Evolutionary conservation across 2,329 filamentous ascomycete genomes (phyloP).

Genomic region (Fusarium beomiforme): DNA sequence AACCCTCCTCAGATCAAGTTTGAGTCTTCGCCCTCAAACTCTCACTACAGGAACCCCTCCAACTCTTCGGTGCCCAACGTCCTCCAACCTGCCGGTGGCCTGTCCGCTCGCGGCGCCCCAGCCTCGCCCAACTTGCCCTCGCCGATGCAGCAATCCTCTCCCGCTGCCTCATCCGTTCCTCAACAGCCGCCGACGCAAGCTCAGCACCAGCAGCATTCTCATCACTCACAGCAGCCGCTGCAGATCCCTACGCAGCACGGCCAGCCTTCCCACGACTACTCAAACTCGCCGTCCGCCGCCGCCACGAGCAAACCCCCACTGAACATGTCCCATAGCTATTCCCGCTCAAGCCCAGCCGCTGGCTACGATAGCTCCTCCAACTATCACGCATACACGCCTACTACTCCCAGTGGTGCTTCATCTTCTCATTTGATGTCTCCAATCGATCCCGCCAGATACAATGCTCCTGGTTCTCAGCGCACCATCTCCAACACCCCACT

Average conservation of each 20-base stretch:
- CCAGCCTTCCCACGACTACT: constrained; percentile 62
- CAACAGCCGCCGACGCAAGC: constrained; percentile 50
- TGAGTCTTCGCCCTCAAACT: constrained; percentile 54
- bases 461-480: constrained; percentile 66
- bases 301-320: constrained; percentile 74
- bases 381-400: constrained; percentile 68
- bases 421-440: constrained; percentile 73
- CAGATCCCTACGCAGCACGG: constrained; percentile 60
- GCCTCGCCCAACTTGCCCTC: constrained; percentile 55
- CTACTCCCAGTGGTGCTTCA: constrained; percentile 69
- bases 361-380: constrained; percentile 63
- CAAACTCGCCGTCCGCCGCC: constrained; percentile 23
- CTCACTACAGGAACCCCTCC: constrained; percentile 53
- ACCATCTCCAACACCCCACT: constrained; percentile 84
- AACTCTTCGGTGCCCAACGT: constrained; percentile 64
- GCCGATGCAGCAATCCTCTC: constrained; percentile 56
- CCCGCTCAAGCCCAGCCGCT: constrained; percentile 81
- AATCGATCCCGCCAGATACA: constrained; percentile 63
- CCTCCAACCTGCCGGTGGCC: constrained; percentile 64
- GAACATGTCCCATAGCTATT: constrained; percentile 77
- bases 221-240: constrained; percentile 46
- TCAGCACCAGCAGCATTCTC: constrained; percentile 46
- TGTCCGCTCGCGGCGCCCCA: constrained; percentile 48
- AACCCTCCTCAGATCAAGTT: constrained; percentile 64
- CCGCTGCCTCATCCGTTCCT: constrained; percentile 42